Evolutionary conservation across 2,329 filamentous ascomycete species (phyloP).

Genomic region (Pseudogymnoascus sp.): DNA sequence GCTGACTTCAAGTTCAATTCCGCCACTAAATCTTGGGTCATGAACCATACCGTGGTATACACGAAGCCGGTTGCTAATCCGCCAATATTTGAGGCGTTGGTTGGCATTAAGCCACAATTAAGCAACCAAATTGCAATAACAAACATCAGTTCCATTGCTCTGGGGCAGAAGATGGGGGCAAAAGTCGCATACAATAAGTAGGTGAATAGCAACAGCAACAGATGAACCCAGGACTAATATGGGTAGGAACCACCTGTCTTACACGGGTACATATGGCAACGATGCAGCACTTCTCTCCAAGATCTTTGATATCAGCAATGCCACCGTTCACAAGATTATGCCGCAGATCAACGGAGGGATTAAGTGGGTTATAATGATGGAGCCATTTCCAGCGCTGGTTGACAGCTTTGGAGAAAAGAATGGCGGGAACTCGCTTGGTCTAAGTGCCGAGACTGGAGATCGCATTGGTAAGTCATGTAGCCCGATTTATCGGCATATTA

Average conservation of each 20-base stretch:
- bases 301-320: conserved; percentile 10
- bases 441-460: not conserved
- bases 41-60: conserved; percentile 8
- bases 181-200: not conserved
- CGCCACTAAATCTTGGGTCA: conserved; percentile 9
- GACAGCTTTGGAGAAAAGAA: not conserved
- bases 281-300: conserved; percentile 4
- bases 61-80: conserved; percentile 10
- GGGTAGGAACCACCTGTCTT: not conserved
- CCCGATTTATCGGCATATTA: not conserved
- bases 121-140: not conserved
- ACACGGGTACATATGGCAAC: conserved; percentile 8
- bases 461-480: not conserved
- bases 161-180: not conserved
- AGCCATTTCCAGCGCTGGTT: not conserved
- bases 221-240: not conserved
- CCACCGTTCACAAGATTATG: conserved; percentile 9
- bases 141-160: not conserved
- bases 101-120: not conserved
- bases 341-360: not conserved
- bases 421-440: conserved; percentile 8
- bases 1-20: conserved; percentile 10
- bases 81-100: not conserved
- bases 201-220: not conserved
- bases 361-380: not conserved